Base-by-base conservation (phyloP, 2,329 filamentous ascomycete species). In the Arthroderma sp. region DNA sequence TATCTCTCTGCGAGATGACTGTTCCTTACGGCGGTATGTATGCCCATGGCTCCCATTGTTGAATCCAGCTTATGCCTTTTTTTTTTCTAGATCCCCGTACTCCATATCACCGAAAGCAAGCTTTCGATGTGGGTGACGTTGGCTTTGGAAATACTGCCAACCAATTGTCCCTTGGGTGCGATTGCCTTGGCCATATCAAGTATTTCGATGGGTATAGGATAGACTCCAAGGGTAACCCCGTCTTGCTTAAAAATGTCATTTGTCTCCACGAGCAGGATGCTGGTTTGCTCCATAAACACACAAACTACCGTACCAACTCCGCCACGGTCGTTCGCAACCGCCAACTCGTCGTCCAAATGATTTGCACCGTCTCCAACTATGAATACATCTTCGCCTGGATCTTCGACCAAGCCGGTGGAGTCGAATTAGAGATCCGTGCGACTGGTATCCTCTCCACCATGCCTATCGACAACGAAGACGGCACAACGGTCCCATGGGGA, bases 371-470 rank as follows among this genome's bases (percentile, higher is more conserved):
- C 4, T 71, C 77, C 7, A 84, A 84, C 62, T 84, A 83, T 61
- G 80, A 83, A 56, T 84, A 84, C 56, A 81, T 84, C 52, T 70
- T 84, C 33, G 78, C 79, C 2, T 84, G 80, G 61, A 74, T 79
- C 43, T 82, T 84, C 65, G 81, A 82, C 58, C 80, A 83, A 57
- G 79, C 79, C 2, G 80, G 77, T 45, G 78, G 81, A 53, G 56
- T 83, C 39, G 70, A 70, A 51, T 80, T 83, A 54, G 80, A 84
- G 57, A 75, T 81, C 37, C 74, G 78, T 32, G 80, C 80, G 10
- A 83, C 80, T 1, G 80, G 80, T 4, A 81, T 83, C 47, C 65
- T 83, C 11, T 79, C 74, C 44, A 81, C 79, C 0, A 74, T 80
- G 45, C 79, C 78, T 3, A 78, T 83, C 50, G 78, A 83, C 47